Percentiles rank a stretch among this genome's conserved stretches.
These are phyloP conservation scores for Mycena pura DNA, from an alignment of 768 basidiomycete genomes.

Conservation along the genomic window DNA sequence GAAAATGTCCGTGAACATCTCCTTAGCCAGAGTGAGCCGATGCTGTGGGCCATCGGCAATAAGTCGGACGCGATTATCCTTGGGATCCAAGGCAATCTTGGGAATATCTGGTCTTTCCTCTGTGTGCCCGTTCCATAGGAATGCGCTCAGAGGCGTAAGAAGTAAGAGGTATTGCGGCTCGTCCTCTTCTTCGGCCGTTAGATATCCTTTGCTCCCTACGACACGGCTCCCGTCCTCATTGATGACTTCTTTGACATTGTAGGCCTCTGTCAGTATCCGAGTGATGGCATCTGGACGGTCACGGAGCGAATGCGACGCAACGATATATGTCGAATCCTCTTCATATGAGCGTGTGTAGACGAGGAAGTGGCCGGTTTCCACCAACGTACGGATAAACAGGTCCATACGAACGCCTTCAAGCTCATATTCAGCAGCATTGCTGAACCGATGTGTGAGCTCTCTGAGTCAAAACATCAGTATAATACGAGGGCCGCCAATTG, in stretches of 20 bases:
- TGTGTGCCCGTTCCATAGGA: conserved; percentile 92
- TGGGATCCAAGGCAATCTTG: conserved; percentile 79
- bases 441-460: conserved; percentile 83
- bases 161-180: conserved; percentile 82
- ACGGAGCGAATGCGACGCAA: conserved; percentile 80
- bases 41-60: conserved; percentile 89
- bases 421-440: conserved; percentile 91
- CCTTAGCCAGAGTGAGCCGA: conserved; percentile 78
- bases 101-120: conserved; percentile 73
- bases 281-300: conserved; percentile 79
- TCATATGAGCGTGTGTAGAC: conserved; percentile 90
- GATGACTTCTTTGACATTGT: conserved; percentile 72
- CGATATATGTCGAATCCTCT: conserved; percentile 89
- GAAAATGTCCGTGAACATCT: conserved; percentile 74
- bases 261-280: conserved; percentile 84
- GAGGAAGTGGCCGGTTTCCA: conserved; percentile 89
- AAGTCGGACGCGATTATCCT: conserved; percentile 89
- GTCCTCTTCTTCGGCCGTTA: conserved; percentile 55
- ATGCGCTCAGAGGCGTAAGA: conserved; percentile 83
- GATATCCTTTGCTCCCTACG: conserved; percentile 45
- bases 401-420: conserved; percentile 78
- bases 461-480: conserved; percentile 39
- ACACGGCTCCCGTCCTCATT: conserved; percentile 59
- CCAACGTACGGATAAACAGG: conserved; percentile 78
- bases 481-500: not conserved